Base-by-base conservation (phyloP, 768 basidiomycete genomes). In the Exsudoporus frostii region DNA sequence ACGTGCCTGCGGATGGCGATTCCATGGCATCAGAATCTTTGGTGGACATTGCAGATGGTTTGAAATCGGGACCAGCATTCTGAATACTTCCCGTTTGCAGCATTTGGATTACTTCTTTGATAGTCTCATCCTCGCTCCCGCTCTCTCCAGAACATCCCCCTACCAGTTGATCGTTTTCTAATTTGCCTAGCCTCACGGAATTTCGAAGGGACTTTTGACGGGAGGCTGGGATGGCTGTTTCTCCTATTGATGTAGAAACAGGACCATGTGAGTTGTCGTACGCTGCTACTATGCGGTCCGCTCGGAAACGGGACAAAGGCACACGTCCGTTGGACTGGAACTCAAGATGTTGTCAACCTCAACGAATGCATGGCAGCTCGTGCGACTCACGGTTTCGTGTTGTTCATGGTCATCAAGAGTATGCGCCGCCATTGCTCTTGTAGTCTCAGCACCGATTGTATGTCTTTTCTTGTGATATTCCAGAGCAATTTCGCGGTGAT, bases 401-500 rank as follows among this genome's bases (percentile, higher is more conserved):
- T 74, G 72, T 41, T 77, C 78, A 43, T 76, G 61, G 29, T 71
- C 71, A 33, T 74, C 71, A 52, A 78, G 76, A 22, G 71, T 67
- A 57, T 79, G 79, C 7, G 73, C 71, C 46, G 72, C 71, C 74
- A 87, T 76, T 10, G 77, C 79, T 37, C 73, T 72, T 14, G 79
- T 72, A 40, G 81, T 78, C 42, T 78, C 79, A 36, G 78, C 72
- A 1, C 83, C 82, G 46, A 90, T 77, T 17, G 72, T 72, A 33
- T 68, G 70, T 45, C 86, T 81, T 64, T 83, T 86, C 57, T 76
- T 71, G 65, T 85, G 76, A 62, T 92, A 91, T 57, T 83, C 83
- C 38, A 90, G 62, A 17, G 85, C 83, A 58, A 91, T 78, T 65
- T 90, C 88, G 27, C 88, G 83, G 57, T 90, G 86, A 59, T 87